These are phyloP conservation scores for Phytophthora meadii DNA, from an alignment of 352 stramenopile species.

Conservation along the genomic window DNA sequence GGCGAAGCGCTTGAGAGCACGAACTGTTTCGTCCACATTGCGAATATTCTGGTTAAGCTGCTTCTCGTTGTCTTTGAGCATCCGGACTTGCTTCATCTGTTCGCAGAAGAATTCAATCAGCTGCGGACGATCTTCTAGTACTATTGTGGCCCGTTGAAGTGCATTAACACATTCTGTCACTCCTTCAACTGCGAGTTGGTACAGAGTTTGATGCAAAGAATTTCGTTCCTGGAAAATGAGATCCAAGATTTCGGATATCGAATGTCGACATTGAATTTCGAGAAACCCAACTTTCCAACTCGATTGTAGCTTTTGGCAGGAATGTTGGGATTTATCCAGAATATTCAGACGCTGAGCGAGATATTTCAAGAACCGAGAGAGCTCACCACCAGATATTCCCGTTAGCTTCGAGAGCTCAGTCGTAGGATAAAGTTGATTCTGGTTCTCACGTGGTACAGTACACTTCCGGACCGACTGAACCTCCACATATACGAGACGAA, in stretches of 20 bases:
- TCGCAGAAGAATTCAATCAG: constrained; percentile 77
- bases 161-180: constrained; percentile 45
- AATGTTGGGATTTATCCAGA: constrained; percentile 62
- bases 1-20: constrained; percentile 54
- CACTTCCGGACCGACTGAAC: constrained; percentile 44
- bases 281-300: constrained; percentile 81
- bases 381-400: constrained; percentile 43
- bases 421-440: constrained; percentile 1
- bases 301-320: constrained; percentile 68
- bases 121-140: constrained; percentile 75
- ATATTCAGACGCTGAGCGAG: constrained; percentile 42
- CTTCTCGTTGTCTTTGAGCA: constrained; percentile 60
- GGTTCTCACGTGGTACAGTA: constrained; percentile 2
- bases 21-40: constrained; percentile 72
- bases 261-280: constrained; percentile 71
- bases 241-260: constrained; percentile 69
- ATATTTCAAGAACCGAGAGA: constrained; percentile 55
- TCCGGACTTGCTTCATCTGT: constrained; percentile 66
- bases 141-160: constrained; percentile 53
- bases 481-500: constrained; percentile 57
- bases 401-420: constrained; percentile 39
- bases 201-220: constrained; percentile 46
- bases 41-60: constrained; percentile 72
- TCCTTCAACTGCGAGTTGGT: constrained; percentile 42
- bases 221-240: constrained; percentile 60